Evolutionary conservation across 306 rosid genomes (phyloP), one percentile per base, ranked within the genome.

Genomic region (Astragalus glycyphyllos): DNA sequence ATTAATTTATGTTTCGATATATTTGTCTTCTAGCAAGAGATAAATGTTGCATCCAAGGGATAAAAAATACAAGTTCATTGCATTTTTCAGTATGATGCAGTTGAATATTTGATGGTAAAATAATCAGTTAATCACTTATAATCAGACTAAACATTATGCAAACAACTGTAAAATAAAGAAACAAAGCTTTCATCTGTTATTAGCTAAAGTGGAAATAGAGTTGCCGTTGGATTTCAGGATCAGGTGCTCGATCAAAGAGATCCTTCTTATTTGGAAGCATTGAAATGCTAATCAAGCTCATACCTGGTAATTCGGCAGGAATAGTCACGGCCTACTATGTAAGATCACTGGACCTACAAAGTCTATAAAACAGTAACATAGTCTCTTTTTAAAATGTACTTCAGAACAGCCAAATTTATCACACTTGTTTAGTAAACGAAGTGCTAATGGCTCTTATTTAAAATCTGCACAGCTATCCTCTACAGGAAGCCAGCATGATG

Each of bases 311-410:
- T 67, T 89, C 96, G 0, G 95, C 96, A 0, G 96, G 96, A 77
- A 77, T 69, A 34, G 95, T 90, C 54, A 86, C 92, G 11, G 98
- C 96, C 32, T 89, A 81, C 62, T 87, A 87, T 69, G 96, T 87
- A 85, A 74, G 89, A 68, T 84, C 45, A 58, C 40, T 12, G 31
- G 58, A 58, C 45, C 63, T 53, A 45, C 58, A 47, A 54, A 32
- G 20, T 53, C 47, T 62, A 50, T 7, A 23, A 29, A 58, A 50
- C 67, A 66, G 20, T 31, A 14, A 2, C 53, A 38, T 8, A 59
- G 11, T 26, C 42, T 42, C 23, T 60, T 3, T 9, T 49, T 12
- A 34, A 32, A 16, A 29, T 45, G 65, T 29, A 13, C 41, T 48
- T 15, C 14, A 35, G 57, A 66, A 72, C 35, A 67, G 12, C 34